phyloP scores from a whole-genome alignment of 1,284 basidiomycete species.

The Ganoderma sinense region DNA sequence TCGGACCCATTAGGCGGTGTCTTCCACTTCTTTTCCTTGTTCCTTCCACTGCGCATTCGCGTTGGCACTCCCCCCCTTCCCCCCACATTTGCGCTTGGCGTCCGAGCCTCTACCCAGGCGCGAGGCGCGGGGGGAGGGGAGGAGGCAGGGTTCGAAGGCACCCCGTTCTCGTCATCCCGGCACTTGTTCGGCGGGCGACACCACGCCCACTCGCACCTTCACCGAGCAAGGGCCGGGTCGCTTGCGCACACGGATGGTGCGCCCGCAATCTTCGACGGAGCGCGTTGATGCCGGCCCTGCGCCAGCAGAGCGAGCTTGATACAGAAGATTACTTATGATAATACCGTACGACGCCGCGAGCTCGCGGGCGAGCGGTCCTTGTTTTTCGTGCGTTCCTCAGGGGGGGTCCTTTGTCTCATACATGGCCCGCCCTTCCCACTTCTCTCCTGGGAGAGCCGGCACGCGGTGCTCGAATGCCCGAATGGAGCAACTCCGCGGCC shows the following conservation, averaged over 20 bases:
- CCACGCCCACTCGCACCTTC: background rate
- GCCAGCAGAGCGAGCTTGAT: background rate
- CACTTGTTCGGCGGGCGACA: constrained; percentile 9
- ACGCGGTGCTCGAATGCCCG: background rate
- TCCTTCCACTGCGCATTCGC: constrained; percentile 3
- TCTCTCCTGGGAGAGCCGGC: background rate
- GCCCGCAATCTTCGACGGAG: constrained; percentile 4
- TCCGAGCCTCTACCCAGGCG: background rate
- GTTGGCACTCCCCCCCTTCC: background rate
- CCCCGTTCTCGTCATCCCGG: constrained; percentile 20
- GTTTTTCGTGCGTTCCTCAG: background rate
- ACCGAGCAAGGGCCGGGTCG: background rate
- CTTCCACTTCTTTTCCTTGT: constrained; percentile 6
- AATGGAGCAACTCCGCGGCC: constrained; percentile 11
- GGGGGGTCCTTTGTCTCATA: background rate
- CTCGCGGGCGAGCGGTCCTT: background rate
- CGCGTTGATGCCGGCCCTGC: constrained; percentile 2
- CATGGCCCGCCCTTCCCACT: background rate
- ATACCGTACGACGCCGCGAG: background rate
- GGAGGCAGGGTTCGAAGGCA: constrained; percentile 12
- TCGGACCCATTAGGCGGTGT: constrained; percentile 11
- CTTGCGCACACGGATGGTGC: background rate
- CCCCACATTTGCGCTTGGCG: background rate
- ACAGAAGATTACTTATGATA: too few species aligned
- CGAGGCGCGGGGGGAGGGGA: background rate